Conservation (phyloP, 306 rosid species). For the Potentilla sterilis region DNA sequence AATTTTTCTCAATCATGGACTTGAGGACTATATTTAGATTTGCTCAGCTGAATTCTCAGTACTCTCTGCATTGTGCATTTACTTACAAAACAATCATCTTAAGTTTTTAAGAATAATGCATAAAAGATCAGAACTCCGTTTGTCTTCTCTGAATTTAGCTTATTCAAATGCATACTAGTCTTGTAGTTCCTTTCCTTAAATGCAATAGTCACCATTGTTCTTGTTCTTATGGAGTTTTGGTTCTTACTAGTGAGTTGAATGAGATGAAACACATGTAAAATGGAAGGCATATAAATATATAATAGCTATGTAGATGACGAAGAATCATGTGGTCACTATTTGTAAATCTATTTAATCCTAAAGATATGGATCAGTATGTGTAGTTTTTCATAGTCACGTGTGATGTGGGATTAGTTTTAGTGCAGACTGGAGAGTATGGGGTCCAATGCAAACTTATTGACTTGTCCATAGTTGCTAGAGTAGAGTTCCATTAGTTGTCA, state of each 20-base stretch:
- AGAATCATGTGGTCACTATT: neutral
- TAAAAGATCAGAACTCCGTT: neutral
- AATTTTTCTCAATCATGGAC: neutral
- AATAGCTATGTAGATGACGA: neutral
- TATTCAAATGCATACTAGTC: neutral
- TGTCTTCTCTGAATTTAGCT: neutral
- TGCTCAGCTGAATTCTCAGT: neutral
- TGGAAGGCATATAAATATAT: neutral
- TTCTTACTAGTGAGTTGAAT: slow-evolving; percentile 3
- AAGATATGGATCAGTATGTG: neutral
- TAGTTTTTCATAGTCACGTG: neutral
- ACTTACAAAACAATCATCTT: neutral
- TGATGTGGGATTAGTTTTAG: neutral
- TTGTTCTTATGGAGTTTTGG: neutral
- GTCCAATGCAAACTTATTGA: slow-evolving; percentile 1
- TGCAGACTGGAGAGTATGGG: slow-evolving; percentile 6
- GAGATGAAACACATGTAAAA: neutral
- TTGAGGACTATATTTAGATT: neutral
- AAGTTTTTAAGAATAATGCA: neutral
- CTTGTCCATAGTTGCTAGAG: neutral
- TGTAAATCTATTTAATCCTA: neutral
- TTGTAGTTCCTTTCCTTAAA: neutral
- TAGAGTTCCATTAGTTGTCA: neutral
- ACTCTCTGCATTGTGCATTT: slow-evolving; percentile 9
- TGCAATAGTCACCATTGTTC: neutral